Evolutionary conservation across 257 asterid genomes (phyloP).

Genomic region (Nicotiana tomentosiformis): DNA sequence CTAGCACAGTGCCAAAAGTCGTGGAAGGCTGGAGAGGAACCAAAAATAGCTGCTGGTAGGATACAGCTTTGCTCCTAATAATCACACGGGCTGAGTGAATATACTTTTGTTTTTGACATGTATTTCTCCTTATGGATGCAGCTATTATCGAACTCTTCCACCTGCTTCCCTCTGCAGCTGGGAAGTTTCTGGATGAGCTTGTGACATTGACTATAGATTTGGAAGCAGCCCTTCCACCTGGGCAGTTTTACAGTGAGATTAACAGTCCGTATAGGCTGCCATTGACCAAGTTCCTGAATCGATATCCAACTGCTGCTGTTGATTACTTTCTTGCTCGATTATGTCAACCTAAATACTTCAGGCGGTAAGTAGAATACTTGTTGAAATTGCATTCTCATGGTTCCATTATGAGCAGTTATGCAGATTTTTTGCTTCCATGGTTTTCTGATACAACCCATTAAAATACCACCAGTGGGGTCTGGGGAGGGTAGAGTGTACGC

Average conservation of each 20-base stretch:
- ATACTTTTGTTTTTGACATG: not conserved
- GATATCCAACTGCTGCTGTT: conserved; percentile 85
- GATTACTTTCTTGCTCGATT: conserved; percentile 91
- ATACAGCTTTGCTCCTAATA: conserved; percentile 2
- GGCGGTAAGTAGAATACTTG: conserved; percentile 54
- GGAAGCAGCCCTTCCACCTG: conserved; percentile 97
- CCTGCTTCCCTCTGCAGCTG: conserved; percentile 97
- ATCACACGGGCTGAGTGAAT: not conserved
- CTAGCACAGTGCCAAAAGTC: conserved; percentile 89
- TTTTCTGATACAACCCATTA: conserved; percentile 3
- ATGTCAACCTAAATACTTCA: conserved; percentile 77
- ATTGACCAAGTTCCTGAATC: conserved; percentile 88
- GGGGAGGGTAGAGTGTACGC: too few species aligned
- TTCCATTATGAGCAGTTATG: conserved; percentile 10
- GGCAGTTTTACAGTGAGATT: conserved; percentile 94
- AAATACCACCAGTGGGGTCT: too few species aligned
- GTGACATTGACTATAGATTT: conserved; percentile 93
- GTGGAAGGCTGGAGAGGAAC: conserved; percentile 99
- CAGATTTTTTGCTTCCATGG: conserved; percentile 11
- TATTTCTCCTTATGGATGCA: conserved; percentile 34
- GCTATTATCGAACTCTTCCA: conserved; percentile 99
- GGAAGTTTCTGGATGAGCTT: conserved; percentile 95
- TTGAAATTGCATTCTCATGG: conserved; percentile 1
- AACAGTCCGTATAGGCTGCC: conserved; percentile 98
- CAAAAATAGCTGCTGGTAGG: conserved; percentile 98